Evolutionary conservation across 345 rosid genomes (phyloP), one percentile per base, ranked within the genome.

Genomic region (Camelina neglecta): DNA sequence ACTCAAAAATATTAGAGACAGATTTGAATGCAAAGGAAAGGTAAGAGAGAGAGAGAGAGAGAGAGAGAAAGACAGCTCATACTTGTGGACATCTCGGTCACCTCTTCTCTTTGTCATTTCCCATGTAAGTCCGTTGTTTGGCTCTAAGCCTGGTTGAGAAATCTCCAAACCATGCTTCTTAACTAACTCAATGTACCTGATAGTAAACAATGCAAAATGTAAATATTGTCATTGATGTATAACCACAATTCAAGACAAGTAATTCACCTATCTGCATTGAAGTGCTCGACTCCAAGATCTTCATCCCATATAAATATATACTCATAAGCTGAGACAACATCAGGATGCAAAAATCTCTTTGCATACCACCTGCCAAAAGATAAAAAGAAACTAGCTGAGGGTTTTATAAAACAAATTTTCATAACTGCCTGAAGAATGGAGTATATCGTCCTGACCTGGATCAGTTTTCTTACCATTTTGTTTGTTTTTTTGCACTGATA

Each of bases 231-330:
- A 47, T 75, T 55, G 16, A 72, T 39, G 60, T 63, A 26, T 13
- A 51, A 70, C 61, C 7, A 66, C 6, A 15, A 65, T 78, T 36
- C 57, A 35, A 57, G 9, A 67, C 41, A 65, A 47, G 55, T 60
- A 60, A 53, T 63, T 72, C 74, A 90, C 98, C 88, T 91, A 2
- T 91, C 90, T 29, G 86, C 94, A 75, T 88, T 85, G 72, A 91
- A 93, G 78, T 93, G 94, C 67, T 91, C 97, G 47, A 93, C 88
- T 44, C 96, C 97, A 75, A 93, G 97, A 85, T 93, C 97, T 83
- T 93, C 98, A 77, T 93, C 98, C 98, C 98, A 93, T 50, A 93
- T 91, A 72, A 93, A 91, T 68, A 93, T 90, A 79, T 87, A 91
- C 72, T 93, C 97, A 64, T 90, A 93, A 36, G 93, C 83, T 35